A percentile compares a stretch with the other conserved stretches of the same genome.
phyloP scores from a whole-genome alignment of 495 filamentous ascomycete genomes.

The Aspergillus homomorphus region DNA sequence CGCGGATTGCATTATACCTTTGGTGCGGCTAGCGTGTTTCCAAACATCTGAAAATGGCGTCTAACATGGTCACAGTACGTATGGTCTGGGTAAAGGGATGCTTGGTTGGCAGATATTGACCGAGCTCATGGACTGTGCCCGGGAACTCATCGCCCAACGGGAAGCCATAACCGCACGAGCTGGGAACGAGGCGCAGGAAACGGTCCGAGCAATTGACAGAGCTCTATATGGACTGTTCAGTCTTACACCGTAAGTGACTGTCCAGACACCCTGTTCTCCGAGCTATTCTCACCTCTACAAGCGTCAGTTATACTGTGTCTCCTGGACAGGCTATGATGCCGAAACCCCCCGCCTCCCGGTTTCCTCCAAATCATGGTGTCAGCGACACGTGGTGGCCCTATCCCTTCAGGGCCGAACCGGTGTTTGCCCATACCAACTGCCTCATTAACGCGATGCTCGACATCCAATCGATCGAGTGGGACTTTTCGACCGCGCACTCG shows the following conservation, averaged over 20 bases:
- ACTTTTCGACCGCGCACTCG: background rate
- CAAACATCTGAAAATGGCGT: background rate
- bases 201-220: background rate
- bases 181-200: background rate
- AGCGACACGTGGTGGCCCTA: background rate
- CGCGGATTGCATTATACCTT: background rate
- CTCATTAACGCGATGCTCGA: background rate
- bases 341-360: background rate
- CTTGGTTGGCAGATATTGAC: constrained; percentile 2
- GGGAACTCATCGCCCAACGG: background rate
- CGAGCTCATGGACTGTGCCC: background rate
- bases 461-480: background rate
- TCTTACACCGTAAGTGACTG: background rate
- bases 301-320: background rate
- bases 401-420: background rate
- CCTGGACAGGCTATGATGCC: background rate
- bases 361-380: background rate
- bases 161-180: background rate
- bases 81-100: background rate
- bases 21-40: background rate
- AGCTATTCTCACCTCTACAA: background rate
- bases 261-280: background rate
- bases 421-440: background rate
- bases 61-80: background rate
- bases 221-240: constrained; percentile 1